Evolutionary conservation across 2,329 filamentous ascomycete genomes (phyloP).

Genomic region (Cryoendolithus antarcticus): DNA sequence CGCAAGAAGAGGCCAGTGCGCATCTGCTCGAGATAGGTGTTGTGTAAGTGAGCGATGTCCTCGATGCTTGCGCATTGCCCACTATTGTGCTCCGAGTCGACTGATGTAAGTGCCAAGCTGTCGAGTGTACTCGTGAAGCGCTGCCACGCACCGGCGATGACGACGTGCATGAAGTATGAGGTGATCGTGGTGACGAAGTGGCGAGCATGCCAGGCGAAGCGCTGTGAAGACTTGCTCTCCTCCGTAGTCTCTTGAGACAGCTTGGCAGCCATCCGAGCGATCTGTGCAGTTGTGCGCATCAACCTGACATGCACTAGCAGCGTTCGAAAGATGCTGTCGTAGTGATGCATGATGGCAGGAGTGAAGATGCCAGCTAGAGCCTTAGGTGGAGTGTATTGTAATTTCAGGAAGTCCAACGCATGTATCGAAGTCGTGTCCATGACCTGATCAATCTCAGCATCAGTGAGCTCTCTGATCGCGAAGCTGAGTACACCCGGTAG

Average conservation of each 20-base stretch:
- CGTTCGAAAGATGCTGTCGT: slow-evolving; percentile 73
- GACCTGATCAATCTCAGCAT: slow-evolving; percentile 68
- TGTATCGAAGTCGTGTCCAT: slow-evolving; percentile 72
- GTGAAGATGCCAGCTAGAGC: slow-evolving; percentile 66
- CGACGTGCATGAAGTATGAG: slow-evolving; percentile 69
- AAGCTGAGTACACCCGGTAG: slow-evolving; percentile 46
- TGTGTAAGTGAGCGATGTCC: slow-evolving; percentile 15
- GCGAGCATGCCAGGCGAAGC: slow-evolving; percentile 58
- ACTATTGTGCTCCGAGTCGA: no score
- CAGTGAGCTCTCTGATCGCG: slow-evolving; percentile 65
- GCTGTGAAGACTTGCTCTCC: background rate
- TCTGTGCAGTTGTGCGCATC: slow-evolving; percentile 39
- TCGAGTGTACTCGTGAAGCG: slow-evolving; percentile 56
- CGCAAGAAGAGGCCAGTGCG: slow-evolving; percentile 20
- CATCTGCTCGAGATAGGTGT: slow-evolving; percentile 18
- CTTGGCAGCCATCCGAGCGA: slow-evolving; percentile 18
- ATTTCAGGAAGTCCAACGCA: slow-evolving; percentile 81
- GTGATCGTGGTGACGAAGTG: slow-evolving; percentile 65
- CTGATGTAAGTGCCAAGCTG: slow-evolving; percentile 41
- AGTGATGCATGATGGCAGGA: slow-evolving; percentile 56
- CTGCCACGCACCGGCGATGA: slow-evolving; percentile 61
- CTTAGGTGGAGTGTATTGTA: slow-evolving; percentile 69
- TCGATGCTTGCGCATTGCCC: slow-evolving; percentile 10
- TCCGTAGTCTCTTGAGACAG: background rate
- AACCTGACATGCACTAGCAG: slow-evolving; percentile 67